Evolutionary conservation across 2,329 filamentous ascomycete species (phyloP).

Genomic region (Colletotrichum paranaense): DNA sequence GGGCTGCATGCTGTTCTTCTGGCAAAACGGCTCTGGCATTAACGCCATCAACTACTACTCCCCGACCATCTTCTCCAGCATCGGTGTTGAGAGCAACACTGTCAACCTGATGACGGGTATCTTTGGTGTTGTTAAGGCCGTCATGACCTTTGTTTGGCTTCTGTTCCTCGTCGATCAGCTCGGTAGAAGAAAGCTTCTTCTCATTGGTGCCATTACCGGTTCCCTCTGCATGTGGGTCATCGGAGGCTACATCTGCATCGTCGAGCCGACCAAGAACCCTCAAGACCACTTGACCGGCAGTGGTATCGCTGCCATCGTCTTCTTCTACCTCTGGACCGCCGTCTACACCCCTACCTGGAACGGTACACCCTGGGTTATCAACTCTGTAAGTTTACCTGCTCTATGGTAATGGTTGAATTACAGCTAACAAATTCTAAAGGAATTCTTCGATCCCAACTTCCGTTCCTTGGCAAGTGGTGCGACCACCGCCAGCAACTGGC

Average conservation of each 20-base stretch:
- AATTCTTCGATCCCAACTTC: slow-evolving; percentile 66
- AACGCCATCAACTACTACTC: slow-evolving; percentile 75
- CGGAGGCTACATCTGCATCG: slow-evolving; percentile 65
- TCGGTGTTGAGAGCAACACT: slow-evolving; percentile 24
- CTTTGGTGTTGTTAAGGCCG: slow-evolving; percentile 75
- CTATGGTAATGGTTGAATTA: too few species aligned
- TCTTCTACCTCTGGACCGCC: slow-evolving; percentile 72
- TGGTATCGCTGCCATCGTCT: slow-evolving; percentile 69
- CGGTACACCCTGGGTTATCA: slow-evolving; percentile 72
- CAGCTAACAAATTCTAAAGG: slow-evolving; percentile 39
- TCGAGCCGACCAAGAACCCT: slow-evolving; percentile 46
- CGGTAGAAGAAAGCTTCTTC: slow-evolving; percentile 61
- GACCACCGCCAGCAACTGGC: slow-evolving; percentile 68
- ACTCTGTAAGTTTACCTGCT: slow-evolving; percentile 41
- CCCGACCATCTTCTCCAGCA: slow-evolving; percentile 66
- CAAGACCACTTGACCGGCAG: slow-evolving; percentile 50
- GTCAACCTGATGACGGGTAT: slow-evolving; percentile 69
- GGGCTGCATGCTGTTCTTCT: slow-evolving; percentile 73
- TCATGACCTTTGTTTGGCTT: slow-evolving; percentile 72
- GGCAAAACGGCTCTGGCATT: slow-evolving; percentile 74
- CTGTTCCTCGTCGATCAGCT: slow-evolving; percentile 70
- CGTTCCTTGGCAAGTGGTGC: slow-evolving; percentile 65
- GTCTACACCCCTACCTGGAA: slow-evolving; percentile 70
- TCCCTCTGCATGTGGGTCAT: slow-evolving; percentile 71
- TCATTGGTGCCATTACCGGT: slow-evolving; percentile 69